Base-by-base conservation (phyloP, 352 stramenopile species). In the Phytopythium cucurbitacearum region DNA sequence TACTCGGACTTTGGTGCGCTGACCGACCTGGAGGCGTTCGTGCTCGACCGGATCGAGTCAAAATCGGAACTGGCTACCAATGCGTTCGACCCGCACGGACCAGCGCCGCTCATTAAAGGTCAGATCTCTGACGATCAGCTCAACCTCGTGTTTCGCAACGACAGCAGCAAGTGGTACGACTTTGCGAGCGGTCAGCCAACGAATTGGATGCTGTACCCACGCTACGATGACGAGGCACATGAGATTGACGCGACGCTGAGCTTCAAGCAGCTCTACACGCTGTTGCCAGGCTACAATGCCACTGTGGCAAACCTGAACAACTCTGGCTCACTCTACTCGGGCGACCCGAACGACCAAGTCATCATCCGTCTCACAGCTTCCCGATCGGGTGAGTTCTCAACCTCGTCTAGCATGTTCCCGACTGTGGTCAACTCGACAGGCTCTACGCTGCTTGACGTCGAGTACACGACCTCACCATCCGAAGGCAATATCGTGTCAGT, bases 221-320 rank as follows among this genome's bases (percentile, higher is more conserved):
- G n/a, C 0, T 33, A 48, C 5, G 38, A 49, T 16, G 32, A 49
- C 9, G 59, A 62, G 32, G 57, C 49, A 11, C 55, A 69, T 41
- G 60, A 76, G 42, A 60, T 85, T 51, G 71, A 85, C 48, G 46
- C 76, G 7, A 64, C 74, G 4, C 47, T 82, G 44, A 85, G 74
- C 55, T 76, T 85, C 58, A 81, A 82, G 57, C 74, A 82, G 53
- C 60, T 85, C 6, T 80, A 72, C 62, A 80, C 74, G 38, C 40
- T 79, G 9, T 50, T 82, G n/a, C 65, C 73, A 1, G 66, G 62
- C 9, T 76, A 69, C 45, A 63, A 69, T 32, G 54, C 51, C 13
- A 53, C 48, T 0, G 50, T 64, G n/a, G 36, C 45, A 3, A 51
- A 45, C 16, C 38, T 69, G 28, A 59, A 69, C 43, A 44, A 45